Conservation (phyloP, 495 filamentous ascomycete species). For the Bacidia gigantensis region DNA sequence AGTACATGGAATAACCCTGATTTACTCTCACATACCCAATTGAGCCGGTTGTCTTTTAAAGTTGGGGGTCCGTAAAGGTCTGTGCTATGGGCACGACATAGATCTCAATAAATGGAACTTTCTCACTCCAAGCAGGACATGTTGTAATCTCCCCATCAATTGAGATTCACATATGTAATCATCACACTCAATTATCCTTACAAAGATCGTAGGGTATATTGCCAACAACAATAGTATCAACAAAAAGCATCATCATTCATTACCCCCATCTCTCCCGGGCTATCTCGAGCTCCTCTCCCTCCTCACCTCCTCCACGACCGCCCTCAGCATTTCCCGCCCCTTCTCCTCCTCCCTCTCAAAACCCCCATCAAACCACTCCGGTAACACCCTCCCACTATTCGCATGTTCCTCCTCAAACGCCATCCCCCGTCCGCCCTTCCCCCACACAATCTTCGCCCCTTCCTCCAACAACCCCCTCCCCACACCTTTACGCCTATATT, state of each 20-base stretch:
- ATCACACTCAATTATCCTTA: no score
- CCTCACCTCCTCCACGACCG: conserved; percentile 30
- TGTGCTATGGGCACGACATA: no score
- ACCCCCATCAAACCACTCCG: conserved; percentile 41
- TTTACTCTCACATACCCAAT: no score
- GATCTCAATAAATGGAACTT: no score
- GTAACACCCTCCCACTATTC: conserved; percentile 47
- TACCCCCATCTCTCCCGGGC: not conserved
- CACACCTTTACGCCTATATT: conserved; percentile 53
- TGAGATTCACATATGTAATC: no score
- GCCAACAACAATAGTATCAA: no score
- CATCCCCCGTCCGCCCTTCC: conserved; percentile 42
- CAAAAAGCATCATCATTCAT: not conserved
- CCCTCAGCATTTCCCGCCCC: conserved; percentile 38
- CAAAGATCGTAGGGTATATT: no score
- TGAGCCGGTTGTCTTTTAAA: no score
- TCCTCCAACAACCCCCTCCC: conserved; percentile 54
- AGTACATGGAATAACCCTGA: not conserved
- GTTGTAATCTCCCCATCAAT: no score
- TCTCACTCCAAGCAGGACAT: no score
- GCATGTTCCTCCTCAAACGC: conserved; percentile 57
- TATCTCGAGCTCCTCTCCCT: conserved; percentile 20
- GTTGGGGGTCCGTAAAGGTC: no score
- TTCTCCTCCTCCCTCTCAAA: conserved; percentile 43
- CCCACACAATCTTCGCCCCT: conserved; percentile 43